Conservation (phyloP, 192 early-diverging fungal genomes). For the Coemansia aciculifera region DNA sequence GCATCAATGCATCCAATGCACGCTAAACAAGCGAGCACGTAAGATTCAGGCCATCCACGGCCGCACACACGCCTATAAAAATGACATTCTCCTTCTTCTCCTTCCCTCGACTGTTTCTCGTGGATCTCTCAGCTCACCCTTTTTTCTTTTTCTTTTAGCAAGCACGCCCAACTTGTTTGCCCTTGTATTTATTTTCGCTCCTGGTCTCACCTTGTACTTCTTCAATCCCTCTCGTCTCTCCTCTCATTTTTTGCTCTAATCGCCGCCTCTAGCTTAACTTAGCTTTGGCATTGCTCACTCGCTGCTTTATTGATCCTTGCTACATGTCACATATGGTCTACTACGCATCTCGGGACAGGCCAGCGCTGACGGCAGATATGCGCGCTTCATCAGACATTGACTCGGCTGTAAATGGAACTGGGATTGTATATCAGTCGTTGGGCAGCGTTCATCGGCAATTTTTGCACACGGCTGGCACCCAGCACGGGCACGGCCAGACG, state of each 20-base stretch:
- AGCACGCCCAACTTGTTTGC: constrained; percentile 3
- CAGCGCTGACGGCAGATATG: background rate
- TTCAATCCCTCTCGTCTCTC: background rate
- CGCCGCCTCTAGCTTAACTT: background rate
- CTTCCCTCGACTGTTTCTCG: constrained; percentile 3
- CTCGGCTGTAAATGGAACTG: background rate
- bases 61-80: constrained; percentile 10
- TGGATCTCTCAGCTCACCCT: background rate
- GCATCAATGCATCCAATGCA: constrained; percentile 9
- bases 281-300: constrained; percentile 4
- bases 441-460: background rate
- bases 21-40: background rate
- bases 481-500: background rate
- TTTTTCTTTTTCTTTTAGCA: background rate
- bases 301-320: background rate
- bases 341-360: constrained; percentile 5
- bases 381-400: background rate
- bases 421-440: background rate
- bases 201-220: background rate
- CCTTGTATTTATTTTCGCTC: constrained; percentile 6
- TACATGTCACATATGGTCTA: constrained; percentile 6
- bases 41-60: background rate
- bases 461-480: background rate
- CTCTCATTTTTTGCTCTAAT: background rate
- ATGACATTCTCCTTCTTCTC: background rate